Evolutionary conservation across 2,329 filamentous ascomycete species (phyloP), one percentile per base, ranked within the genome.

Genomic region (Ophiostoma angusticollis): DNA sequence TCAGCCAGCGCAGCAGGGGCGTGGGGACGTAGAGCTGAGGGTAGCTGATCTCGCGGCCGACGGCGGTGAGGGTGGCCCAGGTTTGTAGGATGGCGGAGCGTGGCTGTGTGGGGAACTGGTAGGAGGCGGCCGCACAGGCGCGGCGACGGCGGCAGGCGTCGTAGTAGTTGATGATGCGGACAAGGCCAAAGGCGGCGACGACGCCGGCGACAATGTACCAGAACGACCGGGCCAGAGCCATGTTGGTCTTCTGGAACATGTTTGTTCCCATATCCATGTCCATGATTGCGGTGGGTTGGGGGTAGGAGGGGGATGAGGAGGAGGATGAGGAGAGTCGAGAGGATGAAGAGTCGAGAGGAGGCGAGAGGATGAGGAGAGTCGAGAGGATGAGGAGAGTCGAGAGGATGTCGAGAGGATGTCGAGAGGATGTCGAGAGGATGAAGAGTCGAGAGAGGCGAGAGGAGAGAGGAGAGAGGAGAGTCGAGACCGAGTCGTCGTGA

Each of bases 51-150:
- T 79, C 74, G 48, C 74, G 70, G 5, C 60, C 47, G 29, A 78
- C 52, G 13, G 74, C 73, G 0, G 72, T 77, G 30, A 64, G 53
- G 2, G 74, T 78, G 5, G 74, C 74, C 68, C 72, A 78, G 36
- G 56, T 43, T 48, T 74, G 69, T 25, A 62, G 52, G 25, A 68
- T 51, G 7, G 41, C 39, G 31, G 62, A 67, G 23, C 57, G 58
- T 2, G 73, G 72, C 38, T 62, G 65, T 3, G 72, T 74, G 4
- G 74, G 70, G 43, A 64, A 66, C 29, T 60, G 52, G 35, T 64
- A 53, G 1, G 67, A 65, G 12, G 56, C 54, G 12, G 60, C 52
- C n/a, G 56, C 56, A 34, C 61, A 64, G 43, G 57, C 59, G 42
- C 62, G 63, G 31, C 76, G 48, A 53, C 55, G 16, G 52, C 53